These are phyloP conservation scores for Pyricularia sp. DNA, from an alignment of 2,329 filamentous ascomycete species.

Conservation along the genomic window DNA sequence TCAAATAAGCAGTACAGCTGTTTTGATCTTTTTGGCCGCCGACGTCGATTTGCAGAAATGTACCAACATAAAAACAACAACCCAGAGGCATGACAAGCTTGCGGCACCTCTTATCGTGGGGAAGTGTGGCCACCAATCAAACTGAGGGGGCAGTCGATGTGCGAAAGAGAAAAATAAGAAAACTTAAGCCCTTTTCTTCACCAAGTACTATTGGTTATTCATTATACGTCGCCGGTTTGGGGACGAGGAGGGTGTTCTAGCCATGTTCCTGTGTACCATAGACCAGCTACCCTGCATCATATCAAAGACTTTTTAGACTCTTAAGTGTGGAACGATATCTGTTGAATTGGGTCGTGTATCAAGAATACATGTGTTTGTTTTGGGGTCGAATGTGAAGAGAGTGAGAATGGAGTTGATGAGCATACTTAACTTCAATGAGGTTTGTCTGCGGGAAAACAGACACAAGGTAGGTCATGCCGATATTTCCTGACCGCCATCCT, in stretches of 20 bases:
- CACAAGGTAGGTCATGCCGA: neutral
- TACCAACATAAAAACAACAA: neutral
- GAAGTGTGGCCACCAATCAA: neutral
- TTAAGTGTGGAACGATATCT: neutral
- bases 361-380: neutral
- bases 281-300: slow-evolving; percentile 3
- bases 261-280: slow-evolving; percentile 4
- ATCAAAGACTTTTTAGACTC: slow-evolving; percentile 2
- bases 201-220: neutral
- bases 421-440: neutral
- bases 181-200: neutral
- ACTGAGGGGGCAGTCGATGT: neutral
- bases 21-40: neutral
- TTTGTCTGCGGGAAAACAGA: neutral
- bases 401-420: neutral
- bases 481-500: neutral
- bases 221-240: neutral
- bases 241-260: neutral
- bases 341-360: neutral
- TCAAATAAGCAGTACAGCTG: slow-evolving; percentile 54
- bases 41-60: neutral
- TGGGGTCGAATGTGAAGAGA: neutral
- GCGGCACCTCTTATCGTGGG: neutral
- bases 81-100: neutral
- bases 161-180: neutral